Conservation (phyloP, 257 asterid species). For the Solanum lignicaule region DNA sequence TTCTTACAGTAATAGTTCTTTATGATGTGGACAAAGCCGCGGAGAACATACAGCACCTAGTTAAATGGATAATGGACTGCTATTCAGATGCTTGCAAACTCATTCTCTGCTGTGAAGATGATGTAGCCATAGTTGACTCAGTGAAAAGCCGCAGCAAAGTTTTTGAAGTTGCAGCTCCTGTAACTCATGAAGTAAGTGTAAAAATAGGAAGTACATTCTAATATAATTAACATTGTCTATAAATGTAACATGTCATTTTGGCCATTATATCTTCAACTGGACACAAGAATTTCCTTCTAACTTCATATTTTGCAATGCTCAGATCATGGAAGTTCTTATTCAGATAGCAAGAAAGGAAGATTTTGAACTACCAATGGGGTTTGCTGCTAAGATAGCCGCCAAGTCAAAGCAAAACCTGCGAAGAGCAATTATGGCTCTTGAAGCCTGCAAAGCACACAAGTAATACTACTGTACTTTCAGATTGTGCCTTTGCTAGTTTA, state of each 20-base stretch:
- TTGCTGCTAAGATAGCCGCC: slow-evolving; percentile 70
- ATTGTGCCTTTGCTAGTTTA: not conserved
- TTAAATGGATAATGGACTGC: slow-evolving; percentile 86
- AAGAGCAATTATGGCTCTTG: slow-evolving; percentile 85
- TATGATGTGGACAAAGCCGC: slow-evolving; percentile 69
- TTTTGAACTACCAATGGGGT: slow-evolving; percentile 56
- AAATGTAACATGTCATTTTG: not conserved
- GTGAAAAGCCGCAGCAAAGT: slow-evolving; percentile 55
- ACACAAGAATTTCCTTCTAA: not conserved
- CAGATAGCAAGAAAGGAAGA: slow-evolving; percentile 75
- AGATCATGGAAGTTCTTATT: slow-evolving; percentile 71
- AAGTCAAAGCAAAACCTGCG: slow-evolving; percentile 68
- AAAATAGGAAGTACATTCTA: not conserved
- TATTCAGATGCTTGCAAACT: slow-evolving; percentile 73
- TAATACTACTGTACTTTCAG: slow-evolving; percentile 6
- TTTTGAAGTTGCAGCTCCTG: slow-evolving; percentile 48
- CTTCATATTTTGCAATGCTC: not conserved
- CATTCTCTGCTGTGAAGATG: slow-evolving; percentile 71
- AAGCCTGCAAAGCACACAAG: slow-evolving; percentile 91
- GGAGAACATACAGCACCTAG: slow-evolving; percentile 66
- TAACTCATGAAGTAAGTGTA: slow-evolving; percentile 52
- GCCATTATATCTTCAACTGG: not conserved
- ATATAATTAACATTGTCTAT: not conserved
- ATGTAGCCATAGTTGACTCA: slow-evolving; percentile 50
- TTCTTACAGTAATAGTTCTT: slow-evolving; percentile 53